phyloP scores from a whole-genome alignment of 345 rosid genomes.

The Salix udensis region DNA sequence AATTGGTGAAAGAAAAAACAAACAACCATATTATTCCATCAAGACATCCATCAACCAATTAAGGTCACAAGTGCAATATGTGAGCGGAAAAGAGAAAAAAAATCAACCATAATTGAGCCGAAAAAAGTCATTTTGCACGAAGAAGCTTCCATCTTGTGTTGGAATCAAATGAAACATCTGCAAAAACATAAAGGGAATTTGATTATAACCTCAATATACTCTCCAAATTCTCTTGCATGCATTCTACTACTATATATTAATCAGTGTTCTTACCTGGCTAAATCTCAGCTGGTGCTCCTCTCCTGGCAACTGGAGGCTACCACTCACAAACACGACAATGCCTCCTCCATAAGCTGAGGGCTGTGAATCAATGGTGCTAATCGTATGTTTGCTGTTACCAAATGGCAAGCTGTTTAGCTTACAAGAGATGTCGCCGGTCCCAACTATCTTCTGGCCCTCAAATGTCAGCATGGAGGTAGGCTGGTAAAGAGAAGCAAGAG shows the following conservation, averaged over 20 bases:
- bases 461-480: slow-evolving; percentile 71
- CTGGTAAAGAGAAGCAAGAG: slow-evolving; percentile 56
- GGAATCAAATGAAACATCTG: slow-evolving; percentile 84
- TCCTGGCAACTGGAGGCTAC: slow-evolving; percentile 61
- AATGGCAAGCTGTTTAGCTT: slow-evolving; percentile 67
- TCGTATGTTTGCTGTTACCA: slow-evolving; percentile 57
- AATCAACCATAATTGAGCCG: slow-evolving; percentile 70
- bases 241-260: too few species aligned
- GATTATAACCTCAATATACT: too few species aligned
- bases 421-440: slow-evolving; percentile 49
- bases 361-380: slow-evolving; percentile 76
- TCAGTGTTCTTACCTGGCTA: slow-evolving; percentile 53
- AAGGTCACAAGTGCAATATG: background rate
- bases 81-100: background rate
- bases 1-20: background rate
- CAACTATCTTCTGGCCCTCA: slow-evolving; percentile 61
- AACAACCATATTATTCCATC: background rate
- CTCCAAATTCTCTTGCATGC: too few species aligned
- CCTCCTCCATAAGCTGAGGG: slow-evolving; percentile 55
- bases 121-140: slow-evolving; percentile 80
- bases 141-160: slow-evolving; percentile 47
- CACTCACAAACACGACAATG: slow-evolving; percentile 72
- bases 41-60: background rate
- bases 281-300: slow-evolving; percentile 68
- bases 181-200: background rate